Percentiles rank a stretch among this genome's conserved stretches.
Evolutionary conservation across 1,139 yeast genomes (phyloP).

Genomic region (Blastobotrys elegans): DNA sequence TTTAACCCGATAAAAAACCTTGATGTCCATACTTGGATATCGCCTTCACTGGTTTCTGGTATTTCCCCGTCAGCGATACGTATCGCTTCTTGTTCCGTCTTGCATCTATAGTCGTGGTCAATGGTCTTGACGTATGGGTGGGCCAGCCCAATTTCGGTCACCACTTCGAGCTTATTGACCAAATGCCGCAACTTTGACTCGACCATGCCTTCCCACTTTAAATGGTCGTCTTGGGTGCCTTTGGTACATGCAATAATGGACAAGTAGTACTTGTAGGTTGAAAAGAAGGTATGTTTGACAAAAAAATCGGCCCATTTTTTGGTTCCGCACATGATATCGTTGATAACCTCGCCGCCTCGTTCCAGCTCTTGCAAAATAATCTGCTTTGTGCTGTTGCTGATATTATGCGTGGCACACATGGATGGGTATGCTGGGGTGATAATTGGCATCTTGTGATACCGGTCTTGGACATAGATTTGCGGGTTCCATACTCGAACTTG

Average conservation of each 20-base stretch:
- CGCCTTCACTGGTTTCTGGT: slow-evolving; percentile 28
- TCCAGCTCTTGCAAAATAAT: slow-evolving; percentile 69
- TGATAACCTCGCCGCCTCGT: slow-evolving; percentile 69
- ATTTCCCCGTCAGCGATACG: slow-evolving; percentile 46
- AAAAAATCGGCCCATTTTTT: slow-evolving; percentile 73
- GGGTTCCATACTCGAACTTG: slow-evolving; percentile 99
- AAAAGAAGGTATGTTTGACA: slow-evolving; percentile 74
- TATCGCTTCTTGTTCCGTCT: slow-evolving; percentile 50
- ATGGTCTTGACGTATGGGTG: slow-evolving; percentile 88
- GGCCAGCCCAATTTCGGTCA: slow-evolving; percentile 71
- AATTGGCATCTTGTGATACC: slow-evolving; percentile 95
- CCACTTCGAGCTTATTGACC: slow-evolving; percentile 73
- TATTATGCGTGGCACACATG: slow-evolving; percentile 98
- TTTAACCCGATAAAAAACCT: slow-evolving; percentile 78
- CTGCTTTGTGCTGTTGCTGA: slow-evolving; percentile 78
- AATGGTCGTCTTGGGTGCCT: slow-evolving; percentile 70
- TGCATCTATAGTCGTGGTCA: slow-evolving; percentile 49
- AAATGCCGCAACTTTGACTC: slow-evolving; percentile 80
- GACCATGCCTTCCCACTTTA: slow-evolving; percentile 87
- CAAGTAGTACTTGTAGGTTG: slow-evolving; percentile 76
- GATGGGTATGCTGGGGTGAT: slow-evolving; percentile 99
- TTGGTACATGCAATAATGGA: slow-evolving; percentile 75
- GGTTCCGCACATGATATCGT: slow-evolving; percentile 59
- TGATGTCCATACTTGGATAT: slow-evolving; percentile 54
- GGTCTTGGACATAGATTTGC: slow-evolving; percentile 75